Conservation (phyloP, 352 stramenopile genomes). For the Globisporangium perplexum region DNA sequence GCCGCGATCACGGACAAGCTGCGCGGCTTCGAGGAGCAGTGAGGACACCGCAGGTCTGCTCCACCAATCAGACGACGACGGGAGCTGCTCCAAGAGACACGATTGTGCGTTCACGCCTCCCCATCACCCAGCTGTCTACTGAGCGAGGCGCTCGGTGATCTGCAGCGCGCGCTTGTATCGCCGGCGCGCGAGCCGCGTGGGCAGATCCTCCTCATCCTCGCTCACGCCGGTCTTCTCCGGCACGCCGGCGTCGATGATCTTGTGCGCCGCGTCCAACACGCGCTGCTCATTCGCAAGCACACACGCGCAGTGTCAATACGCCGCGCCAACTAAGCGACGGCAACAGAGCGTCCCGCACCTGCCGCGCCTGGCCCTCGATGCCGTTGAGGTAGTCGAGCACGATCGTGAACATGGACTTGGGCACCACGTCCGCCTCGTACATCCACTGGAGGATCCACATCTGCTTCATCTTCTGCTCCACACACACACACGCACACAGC, state of each 20-base stretch:
- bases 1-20: conserved; percentile 31
- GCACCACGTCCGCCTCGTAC: conserved; percentile 75
- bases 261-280: conserved; percentile 59
- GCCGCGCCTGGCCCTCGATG: conserved; percentile 57
- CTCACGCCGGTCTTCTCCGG: conserved; percentile 40
- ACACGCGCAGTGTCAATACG: background rate
- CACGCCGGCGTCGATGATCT: conserved; percentile 62
- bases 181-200: conserved; percentile 48
- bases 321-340: too few species aligned
- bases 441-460: conserved; percentile 80
- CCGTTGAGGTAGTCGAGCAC: conserved; percentile 70
- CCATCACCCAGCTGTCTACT: background rate
- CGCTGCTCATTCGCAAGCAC: conserved; percentile 22
- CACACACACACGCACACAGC: background rate
- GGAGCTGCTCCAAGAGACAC: too few species aligned
- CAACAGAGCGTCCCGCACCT: conserved; percentile 12
- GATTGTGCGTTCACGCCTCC: too few species aligned
- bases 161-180: conserved; percentile 80
- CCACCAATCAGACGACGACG: background rate
- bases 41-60: background rate
- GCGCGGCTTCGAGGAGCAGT: conserved; percentile 4
- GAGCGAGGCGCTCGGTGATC: conserved; percentile 65
- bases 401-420: conserved; percentile 74
- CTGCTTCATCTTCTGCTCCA: conserved; percentile 71
- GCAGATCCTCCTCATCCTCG: conserved; percentile 49